These are phyloP conservation scores for Kuraishia hungarica DNA, from an alignment of 805 yeast genomes.

Conservation along the genomic window DNA sequence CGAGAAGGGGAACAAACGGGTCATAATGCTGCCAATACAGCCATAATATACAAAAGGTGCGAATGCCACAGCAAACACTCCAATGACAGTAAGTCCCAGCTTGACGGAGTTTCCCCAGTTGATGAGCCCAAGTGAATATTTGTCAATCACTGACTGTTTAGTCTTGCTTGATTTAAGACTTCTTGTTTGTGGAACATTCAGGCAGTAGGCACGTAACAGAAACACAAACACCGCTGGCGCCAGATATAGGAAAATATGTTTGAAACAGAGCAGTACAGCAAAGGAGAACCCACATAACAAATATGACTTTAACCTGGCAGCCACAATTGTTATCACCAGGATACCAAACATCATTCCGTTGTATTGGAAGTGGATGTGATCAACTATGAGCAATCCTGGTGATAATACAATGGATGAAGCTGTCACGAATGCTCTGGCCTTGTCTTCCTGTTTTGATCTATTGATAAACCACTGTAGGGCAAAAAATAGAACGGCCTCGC, in stretches of 20 bases:
- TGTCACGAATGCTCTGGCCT: constrained; percentile 56
- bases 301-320: constrained; percentile 51
- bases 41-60: constrained; percentile 63
- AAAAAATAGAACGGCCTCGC: constrained; percentile 63
- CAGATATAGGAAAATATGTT: constrained; percentile 85
- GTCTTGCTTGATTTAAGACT: not conserved
- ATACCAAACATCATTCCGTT: constrained; percentile 91
- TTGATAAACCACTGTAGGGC: constrained; percentile 68
- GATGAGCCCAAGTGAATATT: constrained; percentile 15
- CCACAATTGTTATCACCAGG: constrained; percentile 61
- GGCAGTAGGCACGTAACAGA: constrained; percentile 64
- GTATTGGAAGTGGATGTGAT: constrained; percentile 95
- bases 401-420: constrained; percentile 78
- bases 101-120: constrained; percentile 53
- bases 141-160: not conserved
- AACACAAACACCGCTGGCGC: constrained; percentile 92
- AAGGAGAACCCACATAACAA: constrained; percentile 62
- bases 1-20: constrained; percentile 83
- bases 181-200: constrained; percentile 23
- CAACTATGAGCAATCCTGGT: constrained; percentile 86
- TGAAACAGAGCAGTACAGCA: constrained; percentile 77
- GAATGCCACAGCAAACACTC: constrained; percentile 61
- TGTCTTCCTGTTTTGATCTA: constrained; percentile 28
- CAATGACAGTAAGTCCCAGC: constrained; percentile 54
- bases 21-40: constrained; percentile 55